Evolutionary conservation across 2,329 filamentous ascomycete genomes (phyloP).

Genomic region (Stachybotrys chartarum): DNA sequence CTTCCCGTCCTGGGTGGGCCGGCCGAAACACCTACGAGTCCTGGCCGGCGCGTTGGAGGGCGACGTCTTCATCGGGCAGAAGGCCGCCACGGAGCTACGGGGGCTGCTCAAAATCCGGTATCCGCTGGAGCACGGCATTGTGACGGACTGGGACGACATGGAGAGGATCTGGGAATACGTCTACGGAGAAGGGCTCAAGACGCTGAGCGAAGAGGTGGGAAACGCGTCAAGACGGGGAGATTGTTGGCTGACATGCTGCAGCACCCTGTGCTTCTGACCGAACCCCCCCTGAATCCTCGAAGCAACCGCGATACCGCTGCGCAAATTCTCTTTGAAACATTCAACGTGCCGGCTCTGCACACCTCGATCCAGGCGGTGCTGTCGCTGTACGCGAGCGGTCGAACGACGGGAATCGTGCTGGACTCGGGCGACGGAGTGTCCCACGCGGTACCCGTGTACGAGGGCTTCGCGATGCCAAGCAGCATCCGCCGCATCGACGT

Average conservation of each 20-base stretch:
- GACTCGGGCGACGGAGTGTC: constrained; percentile 95
- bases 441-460: constrained; percentile 94
- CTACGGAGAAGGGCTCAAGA: constrained; percentile 92
- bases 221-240: background rate
- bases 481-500: constrained; percentile 95
- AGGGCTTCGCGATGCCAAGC: constrained; percentile 94
- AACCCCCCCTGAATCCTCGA: constrained; percentile 90
- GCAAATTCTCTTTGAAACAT: constrained; percentile 97
- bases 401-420: constrained; percentile 91
- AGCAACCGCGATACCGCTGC: constrained; percentile 94
- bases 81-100: constrained; percentile 78
- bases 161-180: constrained; percentile 99
- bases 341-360: constrained; percentile 94
- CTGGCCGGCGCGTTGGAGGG: constrained; percentile 95
- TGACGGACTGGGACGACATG: constrained; percentile 99
- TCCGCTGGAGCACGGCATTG: constrained; percentile 93
- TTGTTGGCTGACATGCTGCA: constrained; percentile 25
- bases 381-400: constrained; percentile 89
- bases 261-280: constrained; percentile 94
- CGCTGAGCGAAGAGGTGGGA: constrained; percentile 84
- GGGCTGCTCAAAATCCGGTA: constrained; percentile 94
- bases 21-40: constrained; percentile 90
- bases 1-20: constrained; percentile 94
- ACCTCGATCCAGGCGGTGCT: constrained; percentile 96
- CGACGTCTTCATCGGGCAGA: constrained; percentile 92